A percentile compares a stretch with the other conserved stretches of the same genome.
Evolutionary conservation across 2,329 filamentous ascomycete genomes (phyloP).

Genomic region (Periconia macrospinosa): DNA sequence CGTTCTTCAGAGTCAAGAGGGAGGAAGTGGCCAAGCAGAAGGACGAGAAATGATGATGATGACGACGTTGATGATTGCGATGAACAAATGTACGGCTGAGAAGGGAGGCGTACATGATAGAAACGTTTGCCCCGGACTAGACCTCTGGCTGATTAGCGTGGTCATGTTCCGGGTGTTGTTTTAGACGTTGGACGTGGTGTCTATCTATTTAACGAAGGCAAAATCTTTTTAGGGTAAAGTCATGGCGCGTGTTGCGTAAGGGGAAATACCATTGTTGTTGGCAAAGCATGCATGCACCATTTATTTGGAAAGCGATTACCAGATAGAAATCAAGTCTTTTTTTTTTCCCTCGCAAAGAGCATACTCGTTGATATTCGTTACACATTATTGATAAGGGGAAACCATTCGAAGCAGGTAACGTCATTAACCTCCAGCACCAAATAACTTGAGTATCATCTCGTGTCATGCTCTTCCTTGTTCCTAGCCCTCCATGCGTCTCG

Average conservation of each 20-base stretch:
- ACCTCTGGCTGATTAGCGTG: no score
- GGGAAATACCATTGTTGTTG: no score
- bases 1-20: constrained; percentile 76
- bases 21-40: constrained; percentile 46
- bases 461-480: neutral
- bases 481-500: constrained; percentile 6
- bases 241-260: no score
- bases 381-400: neutral
- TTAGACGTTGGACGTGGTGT: no score
- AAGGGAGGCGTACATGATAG: no score
- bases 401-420: neutral
- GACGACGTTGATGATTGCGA: neutral
- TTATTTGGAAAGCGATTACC: neutral
- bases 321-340: neutral
- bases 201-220: no score
- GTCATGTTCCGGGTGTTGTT: no score
- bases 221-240: no score
- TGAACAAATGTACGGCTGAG: neutral
- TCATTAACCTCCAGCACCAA: no score
- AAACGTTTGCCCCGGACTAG: no score
- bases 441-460: neutral
- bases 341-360: no score
- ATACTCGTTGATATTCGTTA: neutral
- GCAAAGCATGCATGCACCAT: neutral
- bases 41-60: neutral